Base-by-base conservation (phyloP, 768 basidiomycete genomes). In the Tubosaeta brunneosetosa region DNA sequence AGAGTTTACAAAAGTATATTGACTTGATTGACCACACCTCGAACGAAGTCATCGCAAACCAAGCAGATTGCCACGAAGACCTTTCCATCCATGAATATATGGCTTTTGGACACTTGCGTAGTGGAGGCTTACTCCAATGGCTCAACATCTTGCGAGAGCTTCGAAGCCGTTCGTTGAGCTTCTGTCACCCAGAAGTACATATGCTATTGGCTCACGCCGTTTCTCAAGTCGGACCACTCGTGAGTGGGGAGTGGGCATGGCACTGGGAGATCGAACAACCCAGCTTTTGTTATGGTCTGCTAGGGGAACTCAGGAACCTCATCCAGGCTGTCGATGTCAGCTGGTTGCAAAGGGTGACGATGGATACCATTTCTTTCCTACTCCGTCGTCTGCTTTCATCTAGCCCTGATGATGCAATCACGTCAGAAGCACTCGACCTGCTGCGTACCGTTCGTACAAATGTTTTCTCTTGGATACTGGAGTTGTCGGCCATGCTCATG, bases 41-140 rank as follows among this genome's bases (percentile, higher is more conserved):
- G 8, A 81, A 81, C 40, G 52, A 63, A n/a, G 54, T 74, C 45
- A 52, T 82, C 16, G 74, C 73, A 59, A 56, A 63, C 14, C 80
- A 81, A 55, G 59, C 60, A 0, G 59, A 67, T 14, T 78, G 77
- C 47, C 72, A 72, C 2, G 36, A 51, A 16, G 66, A 73, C 22
- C 22, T 22, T 22, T 22, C 22, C 22, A 22, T 22, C 22, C 22
- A 22, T 3, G 22, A 22, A 22, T 22, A 22, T 22, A 22, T 22
- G 22, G 22, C 22, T 22, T 22, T 22, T 22, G 22, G 22, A 22
- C 22, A 22, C 22, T 22, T 22, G 22, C 22, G 22, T 22, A 22
- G 22, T 22, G 22, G 22, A 1, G 22, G 2, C 22, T 22, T 22
- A 3, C 22, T 22, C 22, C 22, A 22, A 3, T 22, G 22, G 22